Evolutionary conservation across 2,329 filamentous ascomycete species (phyloP), one percentile per base, ranked within the genome.

Genomic region (Alternaria triticimaculans): DNA sequence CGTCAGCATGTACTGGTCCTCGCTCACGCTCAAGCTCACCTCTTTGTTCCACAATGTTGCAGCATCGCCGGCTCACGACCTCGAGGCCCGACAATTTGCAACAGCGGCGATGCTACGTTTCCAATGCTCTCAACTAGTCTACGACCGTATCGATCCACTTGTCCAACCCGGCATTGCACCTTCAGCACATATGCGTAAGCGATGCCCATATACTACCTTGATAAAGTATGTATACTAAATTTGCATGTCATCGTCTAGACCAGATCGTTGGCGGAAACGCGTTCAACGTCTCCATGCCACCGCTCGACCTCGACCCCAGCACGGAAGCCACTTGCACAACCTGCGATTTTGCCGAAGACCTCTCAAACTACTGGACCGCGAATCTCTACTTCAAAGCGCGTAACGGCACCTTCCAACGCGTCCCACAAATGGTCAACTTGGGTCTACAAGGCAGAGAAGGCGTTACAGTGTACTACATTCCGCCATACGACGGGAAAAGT

Each of bases 391-490:
- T 73, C 66, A 71, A 64, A 18, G 72, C 72, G 12, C 51, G 56
- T n/a, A 76, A 76, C 60, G 71, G 71, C 8, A 71, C 74, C 0
- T 76, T 68, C 57, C 73, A 74, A 60, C 72, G 74, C 5, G 74
- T 76, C 5, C 72, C 70, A 4, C 74, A 76, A 55, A 72, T 73
- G 68, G 72, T 72, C 14, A 76, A 76, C 28, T 50, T 74, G 14
- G 72, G 72, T 2, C 64, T 76, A 5, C 41, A 59, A 6, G 71
- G 72, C 4, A 49, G 60, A n/a, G 72, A 72, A 53, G 74, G 74
- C 37, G 67, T 76, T 8, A 76, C 74, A 2, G 72, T 76, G 3
- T 76, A 76, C 62, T 76, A 76, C 46, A 76, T 74, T 30, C 72
- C 72, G 2, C 72, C 74, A 5, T 76, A 76, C 59, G 74, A 76